Evolutionary conservation across 2,329 filamentous ascomycete species (phyloP).

Genomic region (Calonectria hawksworthii): DNA sequence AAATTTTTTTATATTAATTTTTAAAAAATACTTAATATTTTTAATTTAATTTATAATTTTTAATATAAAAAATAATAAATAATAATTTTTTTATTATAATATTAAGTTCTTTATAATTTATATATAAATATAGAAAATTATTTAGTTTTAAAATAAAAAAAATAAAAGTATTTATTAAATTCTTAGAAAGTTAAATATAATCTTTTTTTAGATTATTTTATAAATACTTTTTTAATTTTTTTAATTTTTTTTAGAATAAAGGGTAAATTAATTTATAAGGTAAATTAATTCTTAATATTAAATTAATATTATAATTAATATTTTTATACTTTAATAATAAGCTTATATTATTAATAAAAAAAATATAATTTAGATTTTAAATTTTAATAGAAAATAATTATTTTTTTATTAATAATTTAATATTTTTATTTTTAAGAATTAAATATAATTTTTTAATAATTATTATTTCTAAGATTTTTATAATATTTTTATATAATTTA

Average conservation of each 20-base stretch:
- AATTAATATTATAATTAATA: neutral
- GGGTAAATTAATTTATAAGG: constrained; percentile 15
- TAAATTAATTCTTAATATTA: constrained; percentile 28
- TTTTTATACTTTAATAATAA: neutral
- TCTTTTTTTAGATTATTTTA: neutral
- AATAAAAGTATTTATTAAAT: neutral
- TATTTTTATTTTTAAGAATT: no score
- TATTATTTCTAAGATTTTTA: no score
- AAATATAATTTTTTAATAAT: no score
- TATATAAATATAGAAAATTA: neutral
- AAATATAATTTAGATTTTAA: neutral
- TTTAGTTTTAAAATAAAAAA: neutral
- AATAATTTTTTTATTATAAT: neutral
- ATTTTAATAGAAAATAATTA: no score
- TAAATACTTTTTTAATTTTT: neutral
- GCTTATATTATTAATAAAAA: neutral
- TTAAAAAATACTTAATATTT: neutral
- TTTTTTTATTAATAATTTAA: no score
- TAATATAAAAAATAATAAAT: neutral
- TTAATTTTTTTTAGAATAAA: neutral
- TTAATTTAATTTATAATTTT: neutral
- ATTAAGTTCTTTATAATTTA: neutral
- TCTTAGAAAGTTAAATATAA: neutral
- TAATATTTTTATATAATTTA: no score
- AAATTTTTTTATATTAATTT: neutral